These are phyloP conservation scores for Colletotrichum orchidophilum DNA, from an alignment of 2,329 filamentous ascomycete genomes.

Conservation along the genomic window DNA sequence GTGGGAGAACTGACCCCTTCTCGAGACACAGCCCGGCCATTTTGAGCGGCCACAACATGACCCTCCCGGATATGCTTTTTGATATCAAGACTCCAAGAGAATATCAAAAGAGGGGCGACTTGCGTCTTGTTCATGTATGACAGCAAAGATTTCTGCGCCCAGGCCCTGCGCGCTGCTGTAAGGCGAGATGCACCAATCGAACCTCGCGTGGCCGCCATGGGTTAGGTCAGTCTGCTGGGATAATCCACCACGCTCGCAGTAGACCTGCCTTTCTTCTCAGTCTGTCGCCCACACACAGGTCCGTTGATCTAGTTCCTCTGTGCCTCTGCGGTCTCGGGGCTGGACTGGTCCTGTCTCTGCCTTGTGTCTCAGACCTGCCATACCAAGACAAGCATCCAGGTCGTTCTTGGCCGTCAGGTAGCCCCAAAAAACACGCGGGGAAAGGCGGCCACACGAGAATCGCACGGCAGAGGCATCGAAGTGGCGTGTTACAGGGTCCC, in stretches of 20 bases:
- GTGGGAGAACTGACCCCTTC: neutral
- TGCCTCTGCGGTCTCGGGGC: neutral
- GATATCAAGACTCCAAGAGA: constrained; percentile 11
- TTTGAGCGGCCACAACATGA: constrained; percentile 12
- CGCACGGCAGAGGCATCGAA: constrained; percentile 21
- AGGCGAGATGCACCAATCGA: constrained; percentile 33
- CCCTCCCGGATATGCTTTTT: neutral
- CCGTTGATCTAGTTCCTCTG: neutral
- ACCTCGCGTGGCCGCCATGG: constrained; percentile 24
- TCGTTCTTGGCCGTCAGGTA: neutral
- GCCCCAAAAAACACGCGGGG: neutral
- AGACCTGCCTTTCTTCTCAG: neutral
- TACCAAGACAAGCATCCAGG: constrained; percentile 23
- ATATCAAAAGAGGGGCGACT: constrained; percentile 9
- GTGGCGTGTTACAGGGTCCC: constrained; percentile 26
- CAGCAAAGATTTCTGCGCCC: constrained; percentile 33
- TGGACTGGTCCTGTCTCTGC: constrained; percentile 7
- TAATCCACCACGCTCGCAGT: constrained; percentile 18
- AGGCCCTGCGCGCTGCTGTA: constrained; percentile 19
- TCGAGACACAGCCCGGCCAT: constrained; percentile 4
- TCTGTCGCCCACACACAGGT: neutral
- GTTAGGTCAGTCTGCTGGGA: constrained; percentile 23
- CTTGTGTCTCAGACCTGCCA: constrained; percentile 20
- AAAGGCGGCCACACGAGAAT: constrained; percentile 6
- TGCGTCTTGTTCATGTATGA: constrained; percentile 27